phyloP scores from a whole-genome alignment of 805 yeast genomes.

The Wickerhamomyces bovis region DNA sequence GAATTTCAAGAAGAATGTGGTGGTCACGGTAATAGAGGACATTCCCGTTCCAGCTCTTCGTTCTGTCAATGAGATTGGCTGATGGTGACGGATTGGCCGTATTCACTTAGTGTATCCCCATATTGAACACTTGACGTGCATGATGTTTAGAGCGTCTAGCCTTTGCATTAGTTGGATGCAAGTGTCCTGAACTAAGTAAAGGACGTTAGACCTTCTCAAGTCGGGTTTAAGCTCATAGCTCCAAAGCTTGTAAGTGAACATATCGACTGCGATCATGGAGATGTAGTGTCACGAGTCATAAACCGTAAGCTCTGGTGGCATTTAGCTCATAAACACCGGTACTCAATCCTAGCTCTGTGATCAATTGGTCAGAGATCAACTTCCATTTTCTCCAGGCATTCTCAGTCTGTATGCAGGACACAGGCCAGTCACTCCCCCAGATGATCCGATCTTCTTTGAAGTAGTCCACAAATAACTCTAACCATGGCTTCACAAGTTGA shows the following conservation, averaged over 20 bases:
- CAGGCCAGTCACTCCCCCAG: constrained; percentile 45
- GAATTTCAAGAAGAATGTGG: constrained; percentile 67
- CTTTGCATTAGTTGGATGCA: too few relatives aligned
- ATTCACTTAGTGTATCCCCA: not conserved
- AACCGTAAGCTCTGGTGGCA: not conserved
- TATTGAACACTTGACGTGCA: too few relatives aligned
- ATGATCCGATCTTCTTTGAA: constrained; percentile 30
- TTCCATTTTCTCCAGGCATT: constrained; percentile 23
- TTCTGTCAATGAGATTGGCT: not conserved
- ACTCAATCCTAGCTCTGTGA: constrained; percentile 9
- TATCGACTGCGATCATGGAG: too few relatives aligned
- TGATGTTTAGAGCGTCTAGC: too few relatives aligned
- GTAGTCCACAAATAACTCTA: constrained; percentile 22
- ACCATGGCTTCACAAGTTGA: constrained; percentile 28
- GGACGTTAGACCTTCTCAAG: too few relatives aligned
- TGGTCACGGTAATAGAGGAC: constrained; percentile 50
- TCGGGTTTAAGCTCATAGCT: too few relatives aligned
- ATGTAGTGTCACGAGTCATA: too few relatives aligned
- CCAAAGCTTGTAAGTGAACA: too few relatives aligned
- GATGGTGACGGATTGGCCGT: not conserved
- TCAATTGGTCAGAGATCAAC: constrained; percentile 15
- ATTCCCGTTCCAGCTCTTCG: constrained; percentile 28
- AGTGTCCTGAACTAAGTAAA: too few relatives aligned
- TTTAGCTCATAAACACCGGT: not conserved
- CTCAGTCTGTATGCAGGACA: constrained; percentile 22